phyloP scores from a whole-genome alignment of 768 basidiomycete species.

The Gautieria morchelliformis region DNA sequence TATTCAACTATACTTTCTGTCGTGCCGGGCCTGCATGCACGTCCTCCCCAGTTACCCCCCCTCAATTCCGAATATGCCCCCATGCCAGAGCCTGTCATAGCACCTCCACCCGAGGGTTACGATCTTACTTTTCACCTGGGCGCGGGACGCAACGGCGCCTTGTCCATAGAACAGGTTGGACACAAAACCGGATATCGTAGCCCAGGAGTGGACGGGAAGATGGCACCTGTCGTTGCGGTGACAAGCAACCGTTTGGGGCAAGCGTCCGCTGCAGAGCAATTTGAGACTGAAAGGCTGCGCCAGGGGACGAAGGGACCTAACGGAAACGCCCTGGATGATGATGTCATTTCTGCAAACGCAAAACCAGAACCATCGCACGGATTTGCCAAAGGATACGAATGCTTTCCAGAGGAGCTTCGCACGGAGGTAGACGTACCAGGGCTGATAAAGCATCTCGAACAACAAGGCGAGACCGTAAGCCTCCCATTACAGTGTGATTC shows the following conservation, averaged over 20 bases:
- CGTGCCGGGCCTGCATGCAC: constrained; percentile 50
- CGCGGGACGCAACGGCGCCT: constrained; percentile 51
- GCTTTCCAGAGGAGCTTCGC: constrained; percentile 43
- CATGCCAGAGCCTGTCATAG: constrained; percentile 20
- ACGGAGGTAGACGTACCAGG: constrained; percentile 54
- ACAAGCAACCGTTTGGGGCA: neutral
- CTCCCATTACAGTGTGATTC: neutral
- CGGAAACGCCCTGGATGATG: neutral
- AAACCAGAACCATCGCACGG: constrained; percentile 15
- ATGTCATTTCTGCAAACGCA: neutral
- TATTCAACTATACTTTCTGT: constrained; percentile 48
- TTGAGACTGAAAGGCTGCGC: neutral
- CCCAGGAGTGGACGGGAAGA: constrained; percentile 52
- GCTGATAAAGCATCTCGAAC: constrained; percentile 45
- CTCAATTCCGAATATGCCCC: constrained; percentile 26
- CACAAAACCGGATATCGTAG: constrained; percentile 63
- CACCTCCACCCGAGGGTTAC: constrained; percentile 36
- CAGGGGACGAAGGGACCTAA: neutral
- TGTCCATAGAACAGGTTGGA: constrained; percentile 54
- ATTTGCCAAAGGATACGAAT: constrained; percentile 39
- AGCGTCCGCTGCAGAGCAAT: neutral
- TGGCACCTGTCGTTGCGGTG: constrained; percentile 31
- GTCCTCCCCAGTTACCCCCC: constrained; percentile 41
- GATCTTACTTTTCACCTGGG: constrained; percentile 68
- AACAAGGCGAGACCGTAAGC: constrained; percentile 39